Evolutionary conservation across 2,329 filamentous ascomycete genomes (phyloP), one percentile per base, ranked within the genome.

Genomic region (Pestalotiopsis sp.): DNA sequence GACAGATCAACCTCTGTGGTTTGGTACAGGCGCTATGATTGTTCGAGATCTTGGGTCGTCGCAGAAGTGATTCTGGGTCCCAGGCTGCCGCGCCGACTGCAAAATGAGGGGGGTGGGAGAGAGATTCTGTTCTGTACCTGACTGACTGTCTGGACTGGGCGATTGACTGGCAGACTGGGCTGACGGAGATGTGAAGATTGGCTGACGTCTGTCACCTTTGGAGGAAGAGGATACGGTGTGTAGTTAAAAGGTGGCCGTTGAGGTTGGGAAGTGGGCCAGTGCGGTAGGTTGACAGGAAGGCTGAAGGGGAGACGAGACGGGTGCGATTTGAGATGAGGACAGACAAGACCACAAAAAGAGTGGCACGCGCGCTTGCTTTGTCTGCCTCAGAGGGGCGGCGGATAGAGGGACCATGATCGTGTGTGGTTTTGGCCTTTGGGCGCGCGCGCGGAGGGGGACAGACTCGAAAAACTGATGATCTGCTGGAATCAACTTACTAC

Each of bases 401-500:
- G 14, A 52, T 52, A 52, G 45, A 20, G 17, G 17, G 17, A 20
- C 17, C 45, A 52, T 49, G 13, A 49, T 52, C 45, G 45, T 52
- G 41, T 45, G 36, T 57, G 17, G 58, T 63, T 65, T 64, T 20
- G 67, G 31, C 49, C 58, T 68, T 12, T 31, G 66, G 60, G 68
- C 57, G 57, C 57, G 57, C 20, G 57, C 13, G 23, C 12, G 27
- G 57, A 36, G 57, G 27, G 12, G 11, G 23, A 23, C 9, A 14
- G 17, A 52, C 45, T 52, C 14, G 45, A 52, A 6, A 52, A 20
- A 11, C n/a, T 23, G 17, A 20, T n/a, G 45, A 52, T 52, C 4
- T 49, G 1, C 20, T 11, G 38, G 36, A 60, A 31, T 64, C 14
- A 49, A 78, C 76, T 77, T 77, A 78, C 76, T 74, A 76, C 52